Percentiles rank a stretch among this genome's conserved stretches.
phyloP scores from a whole-genome alignment of 2,329 filamentous ascomycete genomes.

The Trichoderma asperellum region DNA sequence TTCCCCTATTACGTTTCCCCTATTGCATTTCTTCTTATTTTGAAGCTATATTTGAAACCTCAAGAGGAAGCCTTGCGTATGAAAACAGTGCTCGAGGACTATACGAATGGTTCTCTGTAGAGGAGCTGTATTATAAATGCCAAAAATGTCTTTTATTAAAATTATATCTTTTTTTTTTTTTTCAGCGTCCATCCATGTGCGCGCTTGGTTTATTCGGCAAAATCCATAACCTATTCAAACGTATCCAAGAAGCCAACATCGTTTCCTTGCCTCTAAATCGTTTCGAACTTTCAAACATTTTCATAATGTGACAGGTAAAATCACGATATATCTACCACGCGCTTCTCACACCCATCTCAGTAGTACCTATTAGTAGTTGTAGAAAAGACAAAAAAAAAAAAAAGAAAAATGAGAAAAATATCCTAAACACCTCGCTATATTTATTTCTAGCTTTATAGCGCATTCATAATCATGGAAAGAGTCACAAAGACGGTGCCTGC shows the following conservation, averaged over 20 bases:
- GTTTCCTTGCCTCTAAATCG: not conserved
- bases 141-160: not conserved
- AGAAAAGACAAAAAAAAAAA: not conserved
- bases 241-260: not conserved
- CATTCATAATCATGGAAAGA: slow-evolving; percentile 10
- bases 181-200: not conserved
- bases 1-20: not conserved
- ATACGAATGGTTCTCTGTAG: not conserved
- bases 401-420: not conserved
- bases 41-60: not conserved
- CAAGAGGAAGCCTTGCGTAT: not conserved
- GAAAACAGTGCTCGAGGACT: not conserved
- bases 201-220: not conserved
- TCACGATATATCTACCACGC: not conserved
- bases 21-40: not conserved
- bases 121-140: not conserved
- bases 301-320: not conserved
- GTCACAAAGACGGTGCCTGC: not conserved
- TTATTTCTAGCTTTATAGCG: not conserved
- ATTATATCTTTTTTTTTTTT: not conserved
- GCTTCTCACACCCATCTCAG: not conserved
- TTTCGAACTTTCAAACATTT: not conserved
- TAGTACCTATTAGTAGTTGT: not conserved
- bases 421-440: not conserved
- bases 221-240: not conserved